These are phyloP conservation scores for Solanum hybrid DNA, from an alignment of 305 asterid genomes.

Conservation along the genomic window DNA sequence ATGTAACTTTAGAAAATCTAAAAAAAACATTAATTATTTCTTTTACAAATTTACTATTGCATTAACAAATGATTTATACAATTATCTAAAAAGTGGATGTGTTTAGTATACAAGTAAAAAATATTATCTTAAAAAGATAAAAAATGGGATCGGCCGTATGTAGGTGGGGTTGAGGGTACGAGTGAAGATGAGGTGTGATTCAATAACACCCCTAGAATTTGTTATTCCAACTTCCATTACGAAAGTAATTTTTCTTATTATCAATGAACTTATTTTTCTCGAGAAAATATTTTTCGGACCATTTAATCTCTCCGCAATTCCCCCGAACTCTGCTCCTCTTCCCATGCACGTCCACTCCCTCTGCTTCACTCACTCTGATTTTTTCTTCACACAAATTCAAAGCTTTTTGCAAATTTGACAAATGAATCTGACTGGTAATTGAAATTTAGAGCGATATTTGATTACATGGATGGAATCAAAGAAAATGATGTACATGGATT, in stretches of 20 bases:
- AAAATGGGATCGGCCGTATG: neutral
- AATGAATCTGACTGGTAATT: neutral
- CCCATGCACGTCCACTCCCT: conserved; percentile 5
- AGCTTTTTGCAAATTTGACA: neutral
- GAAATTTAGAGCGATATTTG: neutral
- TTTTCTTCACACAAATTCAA: neutral
- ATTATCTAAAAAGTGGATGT: too few species aligned
- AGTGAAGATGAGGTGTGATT: neutral
- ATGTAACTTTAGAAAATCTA: neutral
- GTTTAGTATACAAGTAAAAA: neutral
- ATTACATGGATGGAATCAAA: conserved; percentile 22
- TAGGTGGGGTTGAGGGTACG: neutral
- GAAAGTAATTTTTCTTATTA: neutral
- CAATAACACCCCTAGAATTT: neutral
- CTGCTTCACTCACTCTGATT: neutral
- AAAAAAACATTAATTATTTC: neutral
- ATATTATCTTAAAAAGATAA: too few species aligned
- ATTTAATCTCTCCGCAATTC: neutral
- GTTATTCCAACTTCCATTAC: rapidly evolving
- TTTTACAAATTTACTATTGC: neutral
- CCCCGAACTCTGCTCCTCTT: neutral
- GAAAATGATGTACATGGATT: conserved; percentile 33
- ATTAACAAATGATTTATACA: neutral
- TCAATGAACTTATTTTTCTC: neutral
- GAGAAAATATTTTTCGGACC: neutral